phyloP scores from a whole-genome alignment of 1,139 yeast genomes.

The Saccharomycopsis hybrid region DNA sequence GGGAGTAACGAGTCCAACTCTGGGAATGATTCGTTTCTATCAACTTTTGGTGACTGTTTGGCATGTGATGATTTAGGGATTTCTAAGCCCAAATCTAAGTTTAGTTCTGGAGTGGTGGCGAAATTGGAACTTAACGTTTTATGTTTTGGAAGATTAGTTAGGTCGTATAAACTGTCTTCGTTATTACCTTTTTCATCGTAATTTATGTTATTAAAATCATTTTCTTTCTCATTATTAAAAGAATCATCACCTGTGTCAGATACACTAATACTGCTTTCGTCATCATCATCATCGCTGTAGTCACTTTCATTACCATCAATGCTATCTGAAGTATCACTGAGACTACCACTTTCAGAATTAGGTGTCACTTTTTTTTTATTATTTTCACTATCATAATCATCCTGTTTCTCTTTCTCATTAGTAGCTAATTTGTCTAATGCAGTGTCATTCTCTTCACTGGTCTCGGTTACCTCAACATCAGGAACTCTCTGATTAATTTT shows the following conservation, averaged over 20 bases:
- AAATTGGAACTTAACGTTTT: background rate
- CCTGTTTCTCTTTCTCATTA: background rate
- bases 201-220: background rate
- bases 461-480: no score
- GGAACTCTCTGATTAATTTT: no score
- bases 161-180: no score
- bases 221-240: background rate
- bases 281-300: background rate
- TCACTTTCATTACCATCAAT: background rate
- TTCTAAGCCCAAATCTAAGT: background rate
- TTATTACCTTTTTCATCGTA: background rate
- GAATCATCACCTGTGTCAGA: background rate
- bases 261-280: background rate
- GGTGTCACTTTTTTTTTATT: no score
- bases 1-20: conserved; percentile 10
- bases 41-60: conserved; percentile 7
- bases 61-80: conserved; percentile 10
- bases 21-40: background rate
- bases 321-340: background rate
- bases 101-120: background rate
- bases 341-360: background rate
- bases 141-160: no score
- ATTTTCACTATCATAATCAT: no score
- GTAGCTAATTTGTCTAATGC: background rate
- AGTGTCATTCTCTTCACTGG: background rate